Conservation (phyloP, 345 rosid species). For the Lagerstroemia speciosa region DNA sequence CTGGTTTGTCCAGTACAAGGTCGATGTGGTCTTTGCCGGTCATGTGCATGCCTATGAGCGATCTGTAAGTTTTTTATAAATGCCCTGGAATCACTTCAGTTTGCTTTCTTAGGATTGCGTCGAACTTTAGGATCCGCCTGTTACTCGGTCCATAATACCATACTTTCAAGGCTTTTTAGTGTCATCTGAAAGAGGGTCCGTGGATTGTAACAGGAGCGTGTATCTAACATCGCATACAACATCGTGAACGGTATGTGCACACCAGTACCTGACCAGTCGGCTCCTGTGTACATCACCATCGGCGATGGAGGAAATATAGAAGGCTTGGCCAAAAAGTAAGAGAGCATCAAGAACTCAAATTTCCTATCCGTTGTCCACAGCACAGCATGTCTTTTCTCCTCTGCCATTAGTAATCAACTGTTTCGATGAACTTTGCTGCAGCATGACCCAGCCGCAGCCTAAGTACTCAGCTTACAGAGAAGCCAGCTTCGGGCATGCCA, state of each 20-base stretch:
- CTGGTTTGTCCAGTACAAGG: slow-evolving; percentile 38
- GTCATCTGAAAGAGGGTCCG: neutral
- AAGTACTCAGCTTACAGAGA: slow-evolving; percentile 12
- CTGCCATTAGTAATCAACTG: too few relatives aligned
- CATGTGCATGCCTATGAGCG: slow-evolving; percentile 46
- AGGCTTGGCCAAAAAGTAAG: slow-evolving; percentile 69
- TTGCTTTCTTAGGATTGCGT: neutral
- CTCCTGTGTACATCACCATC: slow-evolving; percentile 70
- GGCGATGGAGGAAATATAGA: slow-evolving; percentile 87
- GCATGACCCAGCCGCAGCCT: slow-evolving; percentile 17
- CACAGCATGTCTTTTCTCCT: too few relatives aligned
- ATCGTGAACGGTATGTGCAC: slow-evolving; percentile 43
- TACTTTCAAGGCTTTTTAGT: too few relatives aligned
- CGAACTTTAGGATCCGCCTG: too few relatives aligned
- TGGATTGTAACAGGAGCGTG: slow-evolving; percentile 51
- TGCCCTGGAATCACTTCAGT: too few relatives aligned
- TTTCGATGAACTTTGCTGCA: slow-evolving; percentile 3
- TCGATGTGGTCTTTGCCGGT: slow-evolving; percentile 40
- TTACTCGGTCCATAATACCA: too few relatives aligned
- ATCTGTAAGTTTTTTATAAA: slow-evolving; percentile 28
- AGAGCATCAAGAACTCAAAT: neutral
- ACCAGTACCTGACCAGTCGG: slow-evolving; percentile 59
- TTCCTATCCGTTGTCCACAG: neutral
- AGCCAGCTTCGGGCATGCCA: slow-evolving; percentile 21
- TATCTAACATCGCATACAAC: slow-evolving; percentile 71